These are phyloP conservation scores for Floccularia luteovirens DNA, from an alignment of 768 basidiomycete species.

Conservation along the genomic window DNA sequence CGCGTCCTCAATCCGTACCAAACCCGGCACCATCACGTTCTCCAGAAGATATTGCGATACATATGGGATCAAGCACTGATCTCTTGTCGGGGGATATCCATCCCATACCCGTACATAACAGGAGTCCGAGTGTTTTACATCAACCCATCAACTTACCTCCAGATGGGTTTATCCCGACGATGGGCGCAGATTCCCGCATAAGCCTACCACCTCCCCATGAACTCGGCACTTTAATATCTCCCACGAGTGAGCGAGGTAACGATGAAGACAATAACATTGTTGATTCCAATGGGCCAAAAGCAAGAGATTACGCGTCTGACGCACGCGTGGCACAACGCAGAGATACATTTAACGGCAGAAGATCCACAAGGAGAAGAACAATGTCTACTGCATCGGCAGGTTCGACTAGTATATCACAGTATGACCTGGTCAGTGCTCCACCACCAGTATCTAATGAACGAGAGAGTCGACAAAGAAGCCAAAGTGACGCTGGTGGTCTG, in stretches of 20 bases:
- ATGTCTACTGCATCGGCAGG: conserved; percentile 19
- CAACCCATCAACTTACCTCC: conserved; percentile 27
- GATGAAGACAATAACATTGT: not conserved
- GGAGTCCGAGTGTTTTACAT: conserved; percentile 13
- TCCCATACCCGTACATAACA: conserved; percentile 10
- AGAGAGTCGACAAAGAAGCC: not conserved
- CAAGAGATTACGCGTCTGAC: conserved; percentile 5
- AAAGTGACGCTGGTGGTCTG: conserved; percentile 1
- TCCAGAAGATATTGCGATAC: conserved; percentile 11
- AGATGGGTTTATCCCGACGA: conserved; percentile 43
- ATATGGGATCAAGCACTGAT: conserved; percentile 1
- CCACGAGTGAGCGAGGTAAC: conserved; percentile 1
- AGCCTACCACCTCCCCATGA: conserved; percentile 46
- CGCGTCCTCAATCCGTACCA: conserved; percentile 9
- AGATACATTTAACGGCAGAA: conserved; percentile 1
- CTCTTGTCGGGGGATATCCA: conserved; percentile 9
- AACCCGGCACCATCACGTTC: conserved; percentile 1
- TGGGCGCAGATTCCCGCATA: conserved; percentile 29
- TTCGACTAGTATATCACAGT: conserved; percentile 28
- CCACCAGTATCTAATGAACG: conserved; percentile 2
- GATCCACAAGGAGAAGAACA: conserved; percentile 5
- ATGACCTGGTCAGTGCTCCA: conserved; percentile 28
- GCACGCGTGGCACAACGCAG: no score
- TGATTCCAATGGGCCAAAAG: conserved; percentile 5
- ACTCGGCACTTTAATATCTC: conserved; percentile 20